These are phyloP conservation scores for Saccharum officinarum DNA, from an alignment of 176 grass and related monocot species.

Conservation along the genomic window DNA sequence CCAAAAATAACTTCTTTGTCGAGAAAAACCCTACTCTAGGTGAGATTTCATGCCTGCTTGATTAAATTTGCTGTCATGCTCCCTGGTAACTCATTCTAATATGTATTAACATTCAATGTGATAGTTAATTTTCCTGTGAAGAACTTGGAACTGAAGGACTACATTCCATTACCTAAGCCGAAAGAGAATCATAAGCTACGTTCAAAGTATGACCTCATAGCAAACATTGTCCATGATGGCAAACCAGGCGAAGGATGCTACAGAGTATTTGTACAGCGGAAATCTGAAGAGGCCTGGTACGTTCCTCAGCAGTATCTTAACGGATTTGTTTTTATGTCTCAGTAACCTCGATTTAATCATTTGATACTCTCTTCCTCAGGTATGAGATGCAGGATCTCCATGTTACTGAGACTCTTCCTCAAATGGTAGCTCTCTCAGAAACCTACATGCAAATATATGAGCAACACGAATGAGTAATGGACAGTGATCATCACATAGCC, in stretches of 20 bases:
- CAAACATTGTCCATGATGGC: slow-evolving; percentile 94
- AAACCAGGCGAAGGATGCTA: slow-evolving; percentile 94
- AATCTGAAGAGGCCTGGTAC: slow-evolving; percentile 93
- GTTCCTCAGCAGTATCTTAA: slow-evolving; percentile 9
- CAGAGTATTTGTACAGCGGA: slow-evolving; percentile 90
- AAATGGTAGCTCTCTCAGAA: slow-evolving; percentile 96
- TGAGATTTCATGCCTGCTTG: slow-evolving; percentile 4
- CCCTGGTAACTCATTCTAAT: slow-evolving; percentile 11
- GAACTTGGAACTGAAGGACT: slow-evolving; percentile 98
- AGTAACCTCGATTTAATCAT: background rate
- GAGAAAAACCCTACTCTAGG: slow-evolving; percentile 98
- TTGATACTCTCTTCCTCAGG: slow-evolving; percentile 42
- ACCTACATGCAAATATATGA: slow-evolving; percentile 99
- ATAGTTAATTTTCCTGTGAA: slow-evolving; percentile 95
- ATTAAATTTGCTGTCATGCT: slow-evolving; percentile 6
- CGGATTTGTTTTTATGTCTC: background rate
- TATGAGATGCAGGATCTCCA: slow-evolving; percentile 99
- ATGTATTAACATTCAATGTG: slow-evolving; percentile 5
- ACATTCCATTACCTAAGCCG: slow-evolving; percentile 81
- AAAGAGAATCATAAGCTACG: slow-evolving; percentile 67
- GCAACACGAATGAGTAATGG: slow-evolving; percentile 65
- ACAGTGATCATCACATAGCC: background rate
- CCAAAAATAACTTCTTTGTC: slow-evolving; percentile 93
- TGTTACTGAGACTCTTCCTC: slow-evolving; percentile 94
- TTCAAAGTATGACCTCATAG: slow-evolving; percentile 94